Percentiles rank a stretch among this genome's conserved stretches.
phyloP scores from a whole-genome alignment of 2,329 filamentous ascomycete genomes.

The Allantophomopsis cytisporea region DNA sequence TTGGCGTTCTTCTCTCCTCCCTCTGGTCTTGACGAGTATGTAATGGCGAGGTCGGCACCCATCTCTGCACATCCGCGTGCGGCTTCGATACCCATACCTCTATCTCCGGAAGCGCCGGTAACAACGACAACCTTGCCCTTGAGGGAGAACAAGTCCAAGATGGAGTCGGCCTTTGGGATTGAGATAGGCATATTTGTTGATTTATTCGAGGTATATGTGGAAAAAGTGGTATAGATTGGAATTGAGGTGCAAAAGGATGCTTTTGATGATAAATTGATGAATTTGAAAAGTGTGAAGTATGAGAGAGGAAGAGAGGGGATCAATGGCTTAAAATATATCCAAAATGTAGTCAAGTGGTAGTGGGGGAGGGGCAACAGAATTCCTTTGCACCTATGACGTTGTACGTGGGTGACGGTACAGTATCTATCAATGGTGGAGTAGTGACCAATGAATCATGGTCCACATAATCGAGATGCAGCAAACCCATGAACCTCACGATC shows the following conservation, averaged over 20 bases:
- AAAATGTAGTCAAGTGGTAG: too few species aligned
- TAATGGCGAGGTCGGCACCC: conserved; percentile 52
- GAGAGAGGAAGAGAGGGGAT: too few species aligned
- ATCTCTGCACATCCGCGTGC: conserved; percentile 51
- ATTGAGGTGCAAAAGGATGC: neutral
- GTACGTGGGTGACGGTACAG: too few species aligned
- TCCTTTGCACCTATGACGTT: too few species aligned
- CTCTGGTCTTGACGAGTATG: conserved; percentile 46
- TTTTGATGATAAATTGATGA: conserved; percentile 5
- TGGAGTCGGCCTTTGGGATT: conserved; percentile 40
- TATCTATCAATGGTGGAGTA: too few species aligned
- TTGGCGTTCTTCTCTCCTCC: conserved; percentile 54
- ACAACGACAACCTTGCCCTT: conserved; percentile 48
- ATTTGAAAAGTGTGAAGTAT: too few species aligned
- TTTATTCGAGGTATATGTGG: conserved; percentile 2
- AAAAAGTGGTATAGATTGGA: conserved; percentile 1
- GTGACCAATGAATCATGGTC: too few species aligned
- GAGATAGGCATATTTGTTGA: conserved; percentile 35
- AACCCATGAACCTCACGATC: too few species aligned
- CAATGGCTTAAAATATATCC: too few species aligned
- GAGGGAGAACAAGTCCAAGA: conserved; percentile 48
- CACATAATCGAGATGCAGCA: too few species aligned
- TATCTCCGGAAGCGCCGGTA: conserved; percentile 49
- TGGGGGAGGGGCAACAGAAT: too few species aligned
- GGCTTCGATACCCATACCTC: conserved; percentile 54